Base-by-base conservation (phyloP, 306 rosid species). In the Benincasa hispida region DNA sequence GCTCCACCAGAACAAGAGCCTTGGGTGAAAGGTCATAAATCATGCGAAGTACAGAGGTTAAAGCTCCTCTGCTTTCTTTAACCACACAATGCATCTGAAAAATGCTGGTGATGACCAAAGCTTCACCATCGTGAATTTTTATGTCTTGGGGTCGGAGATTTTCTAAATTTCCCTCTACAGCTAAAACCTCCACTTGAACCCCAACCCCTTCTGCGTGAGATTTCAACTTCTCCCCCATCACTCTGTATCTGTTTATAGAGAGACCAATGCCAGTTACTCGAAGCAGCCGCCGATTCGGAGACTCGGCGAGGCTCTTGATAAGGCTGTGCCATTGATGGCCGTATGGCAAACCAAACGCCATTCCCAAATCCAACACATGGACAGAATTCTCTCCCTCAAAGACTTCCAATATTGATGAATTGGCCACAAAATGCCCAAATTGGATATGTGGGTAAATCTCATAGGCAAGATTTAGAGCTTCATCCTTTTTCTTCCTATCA, bases 81-180 rank as follows among this genome's bases (percentile, higher is more conserved):
- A 93, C 97, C 63, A 86, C 97, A 77, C 94, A 88, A 68, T 93
- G 98, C 83, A 91, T 60, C 85, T 93, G 96, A 60, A 91, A 91
- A 78, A 93, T 86, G 87, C 96, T 90, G 50, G 89, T 91, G 45
- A 88, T 90, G 6, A 87, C 96, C 2, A 93, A 76, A 77, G 85
- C 87, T 78, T 91, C 97, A 48, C 86, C 91, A 6, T 89, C 89
- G 21, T 53, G 18, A 24, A 80, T 82, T 47, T 82, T 60, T 17
- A 90, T 85, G 79, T 93, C 96, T 19, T 87, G 74, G 8, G 81
- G 80, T 10, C 60, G 15, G 60, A 93, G 60, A 81, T 78, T 84
- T 51, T 93, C 98, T 39, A 93, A 57, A 77, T 83, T 87, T 76
- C 81, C 88, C 30, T 85, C 85, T 54, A 93, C 91, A 8, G 84